Base-by-base conservation (phyloP, 2,329 filamentous ascomycete species). In the Cladosporium sp. region DNA sequence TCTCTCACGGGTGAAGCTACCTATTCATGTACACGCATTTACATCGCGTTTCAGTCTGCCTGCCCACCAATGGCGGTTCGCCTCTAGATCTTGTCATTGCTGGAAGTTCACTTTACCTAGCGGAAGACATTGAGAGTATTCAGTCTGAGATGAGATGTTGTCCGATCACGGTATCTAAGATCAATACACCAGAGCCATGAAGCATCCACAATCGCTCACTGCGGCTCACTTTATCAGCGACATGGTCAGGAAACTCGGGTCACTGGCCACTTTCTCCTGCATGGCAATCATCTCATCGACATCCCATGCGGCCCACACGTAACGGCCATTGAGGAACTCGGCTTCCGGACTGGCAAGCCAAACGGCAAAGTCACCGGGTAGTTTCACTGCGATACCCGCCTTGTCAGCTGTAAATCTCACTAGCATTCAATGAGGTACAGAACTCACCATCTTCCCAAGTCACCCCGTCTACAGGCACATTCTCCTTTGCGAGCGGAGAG, bases 341-440 rank as follows among this genome's bases (percentile, higher is more conserved):
- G 73, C 74, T 63, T 79, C 74, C 2, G 69, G 60, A 15, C 68
- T 71, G 1, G 73, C 68, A 4, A 75, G 61, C 76, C 75, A 79
- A 2, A 78, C 67, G 11, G 64, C 63, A 59, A 72, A 71, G 47
- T 65, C 40, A 4, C 63, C 68, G 17, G 69, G 62, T 19, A 71
- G 36, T 14, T 54, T 47, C 59, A 59, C 56, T 59, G 17, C 30
- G 19, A 12, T 3, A n/a, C n/a, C n/a, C 7, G 14, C 15, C 28
- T 30, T 20, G 34, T 56, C 34, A 56, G 54, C 34, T 25, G 39
- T 14, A 9, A 8, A 19, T n/a, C 8, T 49, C 25, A 19, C 17
- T 8, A 39, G 5, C 36, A 30, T n/a, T 39, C 14, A 17, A 11
- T 20, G 5, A 15, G 11, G 39, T 14, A 6, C 3, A 40, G 37